A percentile compares a stretch with the other conserved stretches of the same genome.
Evolutionary conservation across 129 eudicot species (phyloP).

Genomic region (Gnaphalium uliginosum): DNA sequence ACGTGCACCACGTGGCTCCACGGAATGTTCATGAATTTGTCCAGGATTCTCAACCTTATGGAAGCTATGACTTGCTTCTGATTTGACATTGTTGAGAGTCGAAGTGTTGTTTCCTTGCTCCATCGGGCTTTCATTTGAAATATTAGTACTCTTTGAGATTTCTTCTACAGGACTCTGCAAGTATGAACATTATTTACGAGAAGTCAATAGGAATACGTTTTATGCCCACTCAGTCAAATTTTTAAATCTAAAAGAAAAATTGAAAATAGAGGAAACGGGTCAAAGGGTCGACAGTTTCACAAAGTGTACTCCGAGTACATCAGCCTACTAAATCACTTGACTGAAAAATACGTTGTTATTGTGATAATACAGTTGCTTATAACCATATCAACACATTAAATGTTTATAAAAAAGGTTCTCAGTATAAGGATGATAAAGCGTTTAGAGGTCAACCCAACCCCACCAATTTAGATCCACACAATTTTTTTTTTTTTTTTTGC

Average conservation of each 20-base stretch:
- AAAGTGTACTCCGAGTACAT: not conserved
- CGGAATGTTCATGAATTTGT: constrained; percentile 20
- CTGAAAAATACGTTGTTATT: not conserved
- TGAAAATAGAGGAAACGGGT: not conserved
- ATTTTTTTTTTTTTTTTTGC: no score
- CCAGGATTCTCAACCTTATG: constrained; percentile 23
- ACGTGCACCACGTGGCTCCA: constrained; percentile 19
- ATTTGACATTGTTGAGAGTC: constrained; percentile 37
- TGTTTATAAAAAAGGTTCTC: not conserved
- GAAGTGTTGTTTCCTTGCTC: constrained; percentile 46
- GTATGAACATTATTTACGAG: not conserved
- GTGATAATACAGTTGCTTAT: not conserved
- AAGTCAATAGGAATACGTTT: not conserved
- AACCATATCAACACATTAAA: no score
- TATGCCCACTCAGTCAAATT: not conserved
- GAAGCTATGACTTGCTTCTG: constrained; percentile 15
- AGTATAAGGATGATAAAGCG: not conserved
- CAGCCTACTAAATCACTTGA: not conserved
- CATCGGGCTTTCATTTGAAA: constrained; percentile 19
- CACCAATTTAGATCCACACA: not conserved
- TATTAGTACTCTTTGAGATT: constrained; percentile 14
- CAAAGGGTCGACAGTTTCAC: not conserved
- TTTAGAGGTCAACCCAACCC: not conserved
- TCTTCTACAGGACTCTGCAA: constrained; percentile 47
- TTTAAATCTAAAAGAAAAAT: not conserved